Conservation (phyloP, 2,329 filamentous ascomycete species). For the Fusarium chuoi region DNA sequence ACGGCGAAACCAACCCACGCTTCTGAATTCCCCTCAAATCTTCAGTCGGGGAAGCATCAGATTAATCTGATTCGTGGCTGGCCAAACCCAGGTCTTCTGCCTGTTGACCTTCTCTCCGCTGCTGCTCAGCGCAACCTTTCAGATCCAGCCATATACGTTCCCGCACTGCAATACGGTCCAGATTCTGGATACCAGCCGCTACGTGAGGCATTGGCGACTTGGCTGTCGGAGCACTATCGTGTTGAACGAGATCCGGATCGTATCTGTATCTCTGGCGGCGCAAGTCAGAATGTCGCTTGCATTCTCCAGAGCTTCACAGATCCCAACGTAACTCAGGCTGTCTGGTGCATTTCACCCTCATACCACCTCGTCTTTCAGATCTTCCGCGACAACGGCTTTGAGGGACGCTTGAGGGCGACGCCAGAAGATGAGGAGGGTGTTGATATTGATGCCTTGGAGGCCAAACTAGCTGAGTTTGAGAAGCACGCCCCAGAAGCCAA, state of each 20-base stretch:
- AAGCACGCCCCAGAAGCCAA: constrained; percentile 29
- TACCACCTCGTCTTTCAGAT: constrained; percentile 90
- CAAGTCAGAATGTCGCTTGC: constrained; percentile 83
- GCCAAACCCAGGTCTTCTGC: constrained; percentile 72
- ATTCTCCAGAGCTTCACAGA: constrained; percentile 85
- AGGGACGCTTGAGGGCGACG: constrained; percentile 71
- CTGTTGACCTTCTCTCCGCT: constrained; percentile 67
- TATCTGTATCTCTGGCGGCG: constrained; percentile 86
- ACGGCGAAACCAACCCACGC: constrained; percentile 17
- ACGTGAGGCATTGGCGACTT: constrained; percentile 73
- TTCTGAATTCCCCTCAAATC: constrained; percentile 33
- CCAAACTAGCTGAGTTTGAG: constrained; percentile 46
- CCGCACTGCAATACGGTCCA: constrained; percentile 81
- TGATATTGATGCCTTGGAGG: constrained; percentile 66
- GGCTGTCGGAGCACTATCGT: constrained; percentile 73
- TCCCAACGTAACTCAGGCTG: constrained; percentile 74
- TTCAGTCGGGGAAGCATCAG: constrained; percentile 47
- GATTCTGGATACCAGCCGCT: constrained; percentile 79
- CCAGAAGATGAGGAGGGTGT: constrained; percentile 83
- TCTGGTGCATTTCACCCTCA: constrained; percentile 85
- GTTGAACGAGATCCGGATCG: constrained; percentile 60
- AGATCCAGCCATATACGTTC: constrained; percentile 65
- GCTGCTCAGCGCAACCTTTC: constrained; percentile 71
- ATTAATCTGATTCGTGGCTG: constrained; percentile 77
- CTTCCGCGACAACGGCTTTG: constrained; percentile 83